These are phyloP conservation scores for Stephania yunnanensis DNA, from an alignment of 164 flowering plant genomes.

Conservation along the genomic window DNA sequence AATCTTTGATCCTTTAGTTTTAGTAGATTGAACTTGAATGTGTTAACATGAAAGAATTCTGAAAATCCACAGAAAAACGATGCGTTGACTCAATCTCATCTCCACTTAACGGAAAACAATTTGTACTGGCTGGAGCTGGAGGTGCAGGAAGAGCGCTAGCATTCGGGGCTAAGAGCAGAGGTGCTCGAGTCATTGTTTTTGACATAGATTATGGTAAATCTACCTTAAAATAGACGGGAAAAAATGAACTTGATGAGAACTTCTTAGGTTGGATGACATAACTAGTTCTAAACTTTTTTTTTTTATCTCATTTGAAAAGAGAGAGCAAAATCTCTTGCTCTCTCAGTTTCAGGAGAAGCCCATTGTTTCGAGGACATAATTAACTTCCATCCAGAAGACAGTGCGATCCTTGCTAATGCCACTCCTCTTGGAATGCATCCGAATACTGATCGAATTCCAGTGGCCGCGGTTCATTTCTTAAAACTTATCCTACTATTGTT, in stretches of 20 bases:
- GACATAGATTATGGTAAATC: conserved; percentile 47
- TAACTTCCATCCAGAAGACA: conserved; percentile 38
- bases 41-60: not conserved
- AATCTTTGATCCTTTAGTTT: not conserved
- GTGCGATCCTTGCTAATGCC: conserved; percentile 58
- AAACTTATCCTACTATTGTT: not conserved
- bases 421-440: conserved; percentile 69
- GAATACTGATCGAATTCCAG: conserved; percentile 39
- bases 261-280: not conserved
- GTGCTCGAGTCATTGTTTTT: conserved; percentile 38
- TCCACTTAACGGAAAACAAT: conserved; percentile 37
- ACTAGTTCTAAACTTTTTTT: not conserved
- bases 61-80: conserved; percentile 17
- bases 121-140: conserved; percentile 60
- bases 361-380: conserved; percentile 25
- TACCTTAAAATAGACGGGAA: not conserved
- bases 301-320: conserved; percentile 22
- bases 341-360: conserved; percentile 44
- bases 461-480: conserved; percentile 33
- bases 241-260: not conserved
- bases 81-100: conserved; percentile 15
- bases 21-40: not conserved
- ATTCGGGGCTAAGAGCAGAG: conserved; percentile 51
- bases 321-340: conserved; percentile 48
- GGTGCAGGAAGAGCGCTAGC: conserved; percentile 74